Percentiles rank a stretch among this genome's conserved stretches.
These are phyloP conservation scores for Phlegmacium glaucopus DNA, from an alignment of 768 basidiomycete species.

Conservation along the genomic window DNA sequence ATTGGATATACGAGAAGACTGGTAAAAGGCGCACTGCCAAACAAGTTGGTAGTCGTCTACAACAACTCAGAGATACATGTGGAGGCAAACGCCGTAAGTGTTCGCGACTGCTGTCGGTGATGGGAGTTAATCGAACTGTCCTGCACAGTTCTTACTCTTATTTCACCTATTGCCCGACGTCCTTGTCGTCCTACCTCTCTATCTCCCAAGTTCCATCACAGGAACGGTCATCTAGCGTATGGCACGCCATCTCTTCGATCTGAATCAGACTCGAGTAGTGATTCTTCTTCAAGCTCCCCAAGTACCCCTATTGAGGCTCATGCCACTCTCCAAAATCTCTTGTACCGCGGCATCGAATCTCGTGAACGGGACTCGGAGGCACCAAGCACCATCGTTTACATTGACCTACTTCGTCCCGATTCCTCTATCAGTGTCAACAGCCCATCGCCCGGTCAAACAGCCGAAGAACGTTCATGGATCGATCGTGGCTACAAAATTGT, in stretches of 20 bases:
- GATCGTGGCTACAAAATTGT: slow-evolving; percentile 28
- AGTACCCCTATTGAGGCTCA: slow-evolving; percentile 37
- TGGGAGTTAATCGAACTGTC: slow-evolving; percentile 1
- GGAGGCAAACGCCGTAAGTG: slow-evolving; percentile 68
- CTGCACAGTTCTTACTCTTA: slow-evolving; percentile 41
- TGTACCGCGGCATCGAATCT: slow-evolving; percentile 29
- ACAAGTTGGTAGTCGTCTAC: slow-evolving; percentile 78
- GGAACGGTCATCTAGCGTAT: slow-evolving; percentile 16
- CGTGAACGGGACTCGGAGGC: slow-evolving; percentile 19
- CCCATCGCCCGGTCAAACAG: slow-evolving; percentile 9
- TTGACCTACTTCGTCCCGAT: slow-evolving; percentile 41
- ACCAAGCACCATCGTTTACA: slow-evolving; percentile 38
- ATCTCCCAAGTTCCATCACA: slow-evolving; percentile 25
- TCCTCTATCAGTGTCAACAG: slow-evolving; percentile 13
- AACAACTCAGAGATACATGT: slow-evolving; percentile 73
- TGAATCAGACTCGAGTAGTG: slow-evolving; percentile 37
- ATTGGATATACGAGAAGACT: slow-evolving; percentile 67
- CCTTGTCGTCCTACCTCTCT: slow-evolving; percentile 24
- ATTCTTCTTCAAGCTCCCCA: slow-evolving; percentile 35
- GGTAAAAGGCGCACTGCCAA: slow-evolving; percentile 71
- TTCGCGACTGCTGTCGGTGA: not conserved
- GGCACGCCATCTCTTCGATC: slow-evolving; percentile 24
- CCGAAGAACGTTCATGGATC: slow-evolving; percentile 21
- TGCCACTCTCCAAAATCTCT: slow-evolving; percentile 28
- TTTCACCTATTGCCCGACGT: slow-evolving; percentile 36